phyloP scores from a whole-genome alignment of 495 filamentous ascomycete species.

The Trichoderma erinaceum region DNA sequence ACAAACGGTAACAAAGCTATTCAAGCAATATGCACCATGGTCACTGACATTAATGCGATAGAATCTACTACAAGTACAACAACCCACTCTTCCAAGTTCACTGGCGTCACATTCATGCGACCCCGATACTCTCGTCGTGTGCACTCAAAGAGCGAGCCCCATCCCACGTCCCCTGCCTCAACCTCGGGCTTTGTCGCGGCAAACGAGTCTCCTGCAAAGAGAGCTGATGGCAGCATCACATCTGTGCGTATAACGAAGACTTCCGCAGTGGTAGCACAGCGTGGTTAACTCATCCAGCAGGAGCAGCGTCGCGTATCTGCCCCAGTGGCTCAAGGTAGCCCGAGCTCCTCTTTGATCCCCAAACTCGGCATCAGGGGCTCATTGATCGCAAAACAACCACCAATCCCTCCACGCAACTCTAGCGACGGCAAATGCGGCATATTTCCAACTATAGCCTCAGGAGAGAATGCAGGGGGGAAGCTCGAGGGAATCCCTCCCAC shows the following conservation, averaged over 20 bases:
- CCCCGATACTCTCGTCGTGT: conserved; percentile 29
- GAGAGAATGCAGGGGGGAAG: background rate
- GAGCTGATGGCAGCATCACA: background rate
- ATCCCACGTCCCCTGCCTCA: background rate
- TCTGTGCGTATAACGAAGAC: background rate
- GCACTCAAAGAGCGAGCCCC: conserved; percentile 33
- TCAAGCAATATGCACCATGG: background rate
- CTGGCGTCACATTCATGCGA: conserved; percentile 16
- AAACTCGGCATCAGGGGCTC: conserved; percentile 1
- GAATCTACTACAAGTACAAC: background rate
- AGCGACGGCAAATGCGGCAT: conserved; percentile 10
- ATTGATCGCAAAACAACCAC: background rate
- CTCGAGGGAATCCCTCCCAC: background rate
- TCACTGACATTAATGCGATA: background rate
- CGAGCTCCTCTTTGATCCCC: background rate
- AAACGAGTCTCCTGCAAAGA: background rate
- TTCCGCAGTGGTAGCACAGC: background rate
- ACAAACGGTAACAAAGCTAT: background rate
- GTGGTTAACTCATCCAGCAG: background rate
- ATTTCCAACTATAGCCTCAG: background rate
- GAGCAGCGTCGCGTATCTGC: conserved; percentile 4
- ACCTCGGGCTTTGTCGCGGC: background rate
- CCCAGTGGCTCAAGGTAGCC: background rate
- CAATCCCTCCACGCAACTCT: conserved; percentile 4
- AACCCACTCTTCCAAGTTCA: background rate